phyloP scores from a whole-genome alignment of 805 yeast genomes.

The Ogataea methylovora region DNA sequence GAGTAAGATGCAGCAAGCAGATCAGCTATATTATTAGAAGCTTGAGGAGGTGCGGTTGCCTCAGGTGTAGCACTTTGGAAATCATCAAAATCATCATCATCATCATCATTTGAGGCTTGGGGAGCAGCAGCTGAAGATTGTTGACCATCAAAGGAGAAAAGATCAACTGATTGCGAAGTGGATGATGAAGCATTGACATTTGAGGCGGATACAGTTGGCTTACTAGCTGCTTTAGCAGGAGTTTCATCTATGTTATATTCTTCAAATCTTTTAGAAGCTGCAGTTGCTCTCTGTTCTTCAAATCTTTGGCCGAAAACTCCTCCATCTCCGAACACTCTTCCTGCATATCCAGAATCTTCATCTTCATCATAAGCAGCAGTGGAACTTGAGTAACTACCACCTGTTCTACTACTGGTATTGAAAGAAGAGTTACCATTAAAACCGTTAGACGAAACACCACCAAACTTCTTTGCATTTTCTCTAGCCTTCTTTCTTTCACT shows the following conservation, averaged over 20 bases:
- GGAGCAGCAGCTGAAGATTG: slow-evolving; percentile 12
- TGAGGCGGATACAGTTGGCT: slow-evolving; percentile 26
- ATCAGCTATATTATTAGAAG: slow-evolving; percentile 23
- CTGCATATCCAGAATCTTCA: slow-evolving; percentile 30
- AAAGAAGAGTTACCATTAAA: slow-evolving; percentile 31
- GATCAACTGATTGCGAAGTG: slow-evolving; percentile 33
- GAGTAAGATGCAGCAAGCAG: slow-evolving; percentile 22
- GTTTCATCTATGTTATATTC: slow-evolving; percentile 49
- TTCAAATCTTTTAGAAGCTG: slow-evolving; percentile 39
- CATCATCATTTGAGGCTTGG: slow-evolving; percentile 47
- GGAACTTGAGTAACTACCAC: slow-evolving; percentile 16
- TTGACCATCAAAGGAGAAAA: slow-evolving; percentile 36
- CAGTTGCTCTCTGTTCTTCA: slow-evolving; percentile 46
- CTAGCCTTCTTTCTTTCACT: slow-evolving; percentile 88
- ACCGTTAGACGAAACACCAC: slow-evolving; percentile 52
- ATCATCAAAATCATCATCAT: slow-evolving; percentile 74
- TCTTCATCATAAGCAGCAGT: slow-evolving; percentile 38
- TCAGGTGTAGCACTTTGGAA: slow-evolving; percentile 63
- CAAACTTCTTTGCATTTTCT: slow-evolving; percentile 73
- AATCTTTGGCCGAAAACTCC: slow-evolving; percentile 63
- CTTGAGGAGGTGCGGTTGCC: slow-evolving; percentile 8
- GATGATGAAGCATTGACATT: slow-evolving; percentile 38
- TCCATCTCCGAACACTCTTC: slow-evolving; percentile 63
- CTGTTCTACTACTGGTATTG: slow-evolving; percentile 5
- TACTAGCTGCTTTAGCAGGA: slow-evolving; percentile 18